Evolutionary conservation across 2,329 filamentous ascomycete genomes (phyloP).

Genomic region (Arthrobotrys musiformis): DNA sequence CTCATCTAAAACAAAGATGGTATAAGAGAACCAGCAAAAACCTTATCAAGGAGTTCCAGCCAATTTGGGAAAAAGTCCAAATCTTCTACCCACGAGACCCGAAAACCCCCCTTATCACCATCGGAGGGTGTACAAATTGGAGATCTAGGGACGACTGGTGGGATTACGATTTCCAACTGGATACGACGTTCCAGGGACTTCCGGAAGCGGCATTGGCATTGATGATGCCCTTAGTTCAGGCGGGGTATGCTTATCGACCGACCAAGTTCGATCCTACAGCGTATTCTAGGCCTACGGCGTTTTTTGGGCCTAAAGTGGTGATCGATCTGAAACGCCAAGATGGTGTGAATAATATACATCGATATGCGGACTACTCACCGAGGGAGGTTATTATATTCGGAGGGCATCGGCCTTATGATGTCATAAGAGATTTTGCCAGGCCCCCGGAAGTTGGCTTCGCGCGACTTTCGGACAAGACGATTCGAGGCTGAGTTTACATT

Average conservation of each 20-base stretch:
- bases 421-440: background rate
- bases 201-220: background rate
- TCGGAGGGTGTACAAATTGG: background rate
- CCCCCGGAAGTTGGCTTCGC: background rate
- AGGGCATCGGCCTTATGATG: background rate
- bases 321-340: background rate
- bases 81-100: background rate
- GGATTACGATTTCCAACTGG: background rate
- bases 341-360: too few species aligned
- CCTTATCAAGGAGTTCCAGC: background rate
- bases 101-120: background rate
- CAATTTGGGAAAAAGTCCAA: background rate
- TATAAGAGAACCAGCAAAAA: background rate
- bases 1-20: background rate
- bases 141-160: background rate
- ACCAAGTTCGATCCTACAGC: background rate
- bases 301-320: background rate
- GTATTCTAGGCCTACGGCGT: background rate
- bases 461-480: background rate
- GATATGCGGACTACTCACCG: background rate
- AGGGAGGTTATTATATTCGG: background rate
- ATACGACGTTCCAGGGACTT: background rate
- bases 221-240: background rate
- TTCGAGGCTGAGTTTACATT: background rate
- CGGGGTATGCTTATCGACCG: background rate